phyloP scores from a whole-genome alignment of 73 alveolate genomes.

The Uronychia setigera region DNA sequence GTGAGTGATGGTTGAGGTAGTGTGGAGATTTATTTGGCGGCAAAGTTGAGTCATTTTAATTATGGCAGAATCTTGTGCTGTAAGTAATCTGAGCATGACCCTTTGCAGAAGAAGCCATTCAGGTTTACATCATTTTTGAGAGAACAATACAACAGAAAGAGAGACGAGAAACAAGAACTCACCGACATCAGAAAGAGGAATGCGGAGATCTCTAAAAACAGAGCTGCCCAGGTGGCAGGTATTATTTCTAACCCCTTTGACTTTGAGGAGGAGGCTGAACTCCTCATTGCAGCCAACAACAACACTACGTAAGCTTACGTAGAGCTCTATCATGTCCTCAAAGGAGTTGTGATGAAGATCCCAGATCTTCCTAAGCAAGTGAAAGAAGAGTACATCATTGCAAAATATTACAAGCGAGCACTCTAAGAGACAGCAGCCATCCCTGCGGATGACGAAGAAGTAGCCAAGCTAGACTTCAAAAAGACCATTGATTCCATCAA shows the following conservation, averaged over 20 bases:
- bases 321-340: background rate
- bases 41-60: too few relatives aligned
- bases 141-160: constrained; percentile 20
- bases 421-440: background rate
- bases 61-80: too few relatives aligned
- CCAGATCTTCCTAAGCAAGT: background rate
- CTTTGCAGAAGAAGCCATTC: too few relatives aligned
- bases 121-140: constrained; percentile 37
- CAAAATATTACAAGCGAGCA: background rate
- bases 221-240: constrained; percentile 23
- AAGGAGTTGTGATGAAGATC: background rate
- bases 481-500: background rate
- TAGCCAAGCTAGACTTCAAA: background rate
- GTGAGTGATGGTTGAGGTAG: too few relatives aligned
- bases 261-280: constrained; percentile 41
- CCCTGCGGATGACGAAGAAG: background rate
- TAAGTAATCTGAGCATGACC: too few relatives aligned
- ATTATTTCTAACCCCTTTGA: constrained; percentile 7
- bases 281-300: background rate
- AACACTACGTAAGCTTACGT: background rate
- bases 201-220: constrained; percentile 23
- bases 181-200: constrained; percentile 44
- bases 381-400: background rate
- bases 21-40: too few relatives aligned
- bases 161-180: constrained; percentile 25